Evolutionary conservation across 2,329 filamentous ascomycete genomes (phyloP).

Genomic region (Aschersonia sp.): DNA sequence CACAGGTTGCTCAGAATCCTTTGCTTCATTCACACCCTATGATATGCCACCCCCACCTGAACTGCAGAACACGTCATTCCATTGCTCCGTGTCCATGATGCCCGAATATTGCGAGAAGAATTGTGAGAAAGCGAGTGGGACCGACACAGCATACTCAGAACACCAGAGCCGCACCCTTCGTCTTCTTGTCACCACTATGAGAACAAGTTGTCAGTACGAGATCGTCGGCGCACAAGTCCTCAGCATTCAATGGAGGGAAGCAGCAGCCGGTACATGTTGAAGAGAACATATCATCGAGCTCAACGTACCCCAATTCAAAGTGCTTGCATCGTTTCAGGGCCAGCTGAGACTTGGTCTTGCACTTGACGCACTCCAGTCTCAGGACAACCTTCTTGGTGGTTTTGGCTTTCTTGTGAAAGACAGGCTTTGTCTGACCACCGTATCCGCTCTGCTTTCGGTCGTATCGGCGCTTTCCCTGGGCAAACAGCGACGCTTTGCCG

Average conservation of each 20-base stretch:
- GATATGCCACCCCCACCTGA: slow-evolving; percentile 22
- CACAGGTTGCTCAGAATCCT: neutral
- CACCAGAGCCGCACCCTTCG: slow-evolving; percentile 98
- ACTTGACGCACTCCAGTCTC: slow-evolving; percentile 90
- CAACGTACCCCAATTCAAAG: slow-evolving; percentile 93
- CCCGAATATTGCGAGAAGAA: slow-evolving; percentile 29
- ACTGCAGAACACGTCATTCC: slow-evolving; percentile 26
- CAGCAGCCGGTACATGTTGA: too few relatives aligned
- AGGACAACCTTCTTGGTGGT: slow-evolving; percentile 99
- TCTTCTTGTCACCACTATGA: slow-evolving; percentile 99
- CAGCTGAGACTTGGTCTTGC: slow-evolving; percentile 98
- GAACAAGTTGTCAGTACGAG: neutral
- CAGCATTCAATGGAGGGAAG: too few relatives aligned
- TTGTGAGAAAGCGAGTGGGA: slow-evolving; percentile 25
- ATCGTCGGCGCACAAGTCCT: too few relatives aligned
- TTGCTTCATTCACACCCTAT: slow-evolving; percentile 28
- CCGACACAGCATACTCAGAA: slow-evolving; percentile 64
- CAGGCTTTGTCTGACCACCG: slow-evolving; percentile 99
- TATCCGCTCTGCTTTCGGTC: slow-evolving; percentile 99
- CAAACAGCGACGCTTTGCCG: slow-evolving; percentile 90
- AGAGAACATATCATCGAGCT: neutral
- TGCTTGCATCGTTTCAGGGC: slow-evolving; percentile 99
- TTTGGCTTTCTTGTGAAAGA: slow-evolving; percentile 99
- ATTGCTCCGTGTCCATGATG: slow-evolving; percentile 35
- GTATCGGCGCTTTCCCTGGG: slow-evolving; percentile 99